Conservation (phyloP, 805 yeast species). For the Cyberlindnera maritima region DNA sequence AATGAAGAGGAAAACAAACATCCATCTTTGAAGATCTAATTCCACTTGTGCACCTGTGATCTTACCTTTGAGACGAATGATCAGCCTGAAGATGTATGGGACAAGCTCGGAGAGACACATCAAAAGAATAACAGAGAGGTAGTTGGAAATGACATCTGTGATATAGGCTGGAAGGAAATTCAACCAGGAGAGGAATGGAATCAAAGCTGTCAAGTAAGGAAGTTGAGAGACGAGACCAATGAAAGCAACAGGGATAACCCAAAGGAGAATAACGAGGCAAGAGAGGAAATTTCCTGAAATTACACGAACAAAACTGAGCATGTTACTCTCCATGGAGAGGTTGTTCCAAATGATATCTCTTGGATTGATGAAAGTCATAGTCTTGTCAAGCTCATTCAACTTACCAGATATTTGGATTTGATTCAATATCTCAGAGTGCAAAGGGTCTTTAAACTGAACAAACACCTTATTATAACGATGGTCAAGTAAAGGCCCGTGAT, state of each 20-base stretch:
- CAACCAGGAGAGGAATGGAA: constrained; percentile 61
- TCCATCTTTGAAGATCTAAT: constrained; percentile 71
- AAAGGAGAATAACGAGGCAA: constrained; percentile 52
- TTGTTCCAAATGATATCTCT: constrained; percentile 73
- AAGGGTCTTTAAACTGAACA: constrained; percentile 55
- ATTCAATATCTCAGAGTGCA: constrained; percentile 60
- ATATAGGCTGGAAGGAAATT: constrained; percentile 51
- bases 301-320: constrained; percentile 37
- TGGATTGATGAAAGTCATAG: constrained; percentile 56
- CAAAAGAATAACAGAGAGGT: constrained; percentile 67
- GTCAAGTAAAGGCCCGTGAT: constrained; percentile 25
- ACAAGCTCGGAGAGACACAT: constrained; percentile 62
- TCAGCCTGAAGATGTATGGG: constrained; percentile 51
- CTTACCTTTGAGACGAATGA: constrained; percentile 55
- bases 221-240: constrained; percentile 75
- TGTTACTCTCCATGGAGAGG: constrained; percentile 38
- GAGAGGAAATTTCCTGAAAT: constrained; percentile 45
- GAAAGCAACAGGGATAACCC: constrained; percentile 83
- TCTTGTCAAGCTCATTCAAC: constrained; percentile 41
- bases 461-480: constrained; percentile 47
- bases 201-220: constrained; percentile 56
- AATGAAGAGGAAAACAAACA: constrained; percentile 73
- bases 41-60: constrained; percentile 64
- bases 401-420: constrained; percentile 50
- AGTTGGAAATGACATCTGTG: constrained; percentile 53